These are phyloP conservation scores for Ligustrum vulgare DNA, from an alignment of 257 asterid genomes.

Conservation along the genomic window DNA sequence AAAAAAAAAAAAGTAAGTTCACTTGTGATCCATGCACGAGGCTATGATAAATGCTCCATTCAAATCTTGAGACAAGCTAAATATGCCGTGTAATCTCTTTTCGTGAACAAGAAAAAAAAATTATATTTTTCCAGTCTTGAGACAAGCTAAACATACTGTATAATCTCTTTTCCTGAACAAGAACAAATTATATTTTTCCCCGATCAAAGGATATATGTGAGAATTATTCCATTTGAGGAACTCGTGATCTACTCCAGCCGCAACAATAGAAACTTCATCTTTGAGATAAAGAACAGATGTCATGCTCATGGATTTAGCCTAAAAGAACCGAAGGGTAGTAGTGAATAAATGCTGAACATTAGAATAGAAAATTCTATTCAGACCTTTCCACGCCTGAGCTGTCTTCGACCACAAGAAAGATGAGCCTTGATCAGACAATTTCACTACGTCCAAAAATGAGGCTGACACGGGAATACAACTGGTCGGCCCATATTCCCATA, in stretches of 20 bases:
- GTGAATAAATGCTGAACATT: slow-evolving; percentile 9
- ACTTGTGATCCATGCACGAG: slow-evolving; percentile 96
- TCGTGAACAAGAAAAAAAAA: slow-evolving; percentile 45
- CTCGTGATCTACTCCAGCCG: slow-evolving; percentile 99
- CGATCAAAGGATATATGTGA: not conserved
- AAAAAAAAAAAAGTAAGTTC: slow-evolving; percentile 13
- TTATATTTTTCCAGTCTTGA: not conserved
- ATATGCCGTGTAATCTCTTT: slow-evolving; percentile 67
- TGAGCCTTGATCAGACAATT: too few relatives aligned
- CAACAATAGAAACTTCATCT: slow-evolving; percentile 79
- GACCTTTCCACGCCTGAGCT: slow-evolving; percentile 70
- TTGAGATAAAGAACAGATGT: slow-evolving; percentile 87
- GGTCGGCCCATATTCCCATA: too few relatives aligned
- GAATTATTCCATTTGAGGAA: slow-evolving; percentile 18
- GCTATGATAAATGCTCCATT: slow-evolving; percentile 81
- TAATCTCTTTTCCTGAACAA: too few relatives aligned
- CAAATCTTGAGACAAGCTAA: slow-evolving; percentile 85
- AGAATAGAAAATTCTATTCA: slow-evolving; percentile 1
- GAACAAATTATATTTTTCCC: too few relatives aligned
- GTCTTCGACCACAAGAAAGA: slow-evolving; percentile 50
- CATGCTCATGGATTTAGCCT: slow-evolving; percentile 79
- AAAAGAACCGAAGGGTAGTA: slow-evolving; percentile 12
- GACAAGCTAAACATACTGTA: too few relatives aligned
- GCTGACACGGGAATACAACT: too few relatives aligned
- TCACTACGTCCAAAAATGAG: too few relatives aligned